Conservation (phyloP, 1,139 yeast species). For the Geotrichum europaeum region DNA sequence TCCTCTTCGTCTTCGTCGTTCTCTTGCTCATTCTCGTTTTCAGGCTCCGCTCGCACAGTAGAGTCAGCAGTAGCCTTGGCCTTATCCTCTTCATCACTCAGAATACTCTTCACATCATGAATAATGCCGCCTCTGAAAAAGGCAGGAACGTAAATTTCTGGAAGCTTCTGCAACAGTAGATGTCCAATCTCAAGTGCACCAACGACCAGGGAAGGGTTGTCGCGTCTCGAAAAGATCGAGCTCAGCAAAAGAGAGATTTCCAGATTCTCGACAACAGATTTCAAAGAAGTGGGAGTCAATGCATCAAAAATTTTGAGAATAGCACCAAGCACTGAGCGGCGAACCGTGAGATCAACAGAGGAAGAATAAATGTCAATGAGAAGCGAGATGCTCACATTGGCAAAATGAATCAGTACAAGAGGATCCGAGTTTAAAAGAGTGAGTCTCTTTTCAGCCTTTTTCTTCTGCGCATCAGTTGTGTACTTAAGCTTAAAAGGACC, state of each 20-base stretch:
- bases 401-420: slow-evolving; percentile 36
- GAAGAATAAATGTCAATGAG: slow-evolving; percentile 68
- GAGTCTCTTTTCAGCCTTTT: slow-evolving; percentile 16
- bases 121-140: slow-evolving; percentile 72
- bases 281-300: slow-evolving; percentile 24
- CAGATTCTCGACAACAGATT: slow-evolving; percentile 25
- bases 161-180: slow-evolving; percentile 42
- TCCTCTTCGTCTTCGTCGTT: slow-evolving; percentile 21
- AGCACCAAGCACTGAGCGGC: slow-evolving; percentile 55
- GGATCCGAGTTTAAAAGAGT: slow-evolving; percentile 20
- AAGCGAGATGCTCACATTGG: slow-evolving; percentile 51
- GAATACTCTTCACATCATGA: slow-evolving; percentile 40
- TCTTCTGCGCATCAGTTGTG: slow-evolving; percentile 15
- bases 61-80: not conserved
- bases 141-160: slow-evolving; percentile 41
- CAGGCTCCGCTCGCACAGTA: slow-evolving; percentile 16
- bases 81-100: slow-evolving; percentile 10
- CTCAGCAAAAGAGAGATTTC: slow-evolving; percentile 46
- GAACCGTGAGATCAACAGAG: slow-evolving; percentile 61
- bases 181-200: slow-evolving; percentile 51
- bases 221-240: slow-evolving; percentile 59
- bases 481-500: slow-evolving; percentile 33
- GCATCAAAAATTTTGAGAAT: slow-evolving; percentile 48
- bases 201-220: slow-evolving; percentile 39
- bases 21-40: slow-evolving; percentile 21